phyloP scores from a whole-genome alignment of 1,139 yeast species.

The Magnusiomyces sp. region DNA sequence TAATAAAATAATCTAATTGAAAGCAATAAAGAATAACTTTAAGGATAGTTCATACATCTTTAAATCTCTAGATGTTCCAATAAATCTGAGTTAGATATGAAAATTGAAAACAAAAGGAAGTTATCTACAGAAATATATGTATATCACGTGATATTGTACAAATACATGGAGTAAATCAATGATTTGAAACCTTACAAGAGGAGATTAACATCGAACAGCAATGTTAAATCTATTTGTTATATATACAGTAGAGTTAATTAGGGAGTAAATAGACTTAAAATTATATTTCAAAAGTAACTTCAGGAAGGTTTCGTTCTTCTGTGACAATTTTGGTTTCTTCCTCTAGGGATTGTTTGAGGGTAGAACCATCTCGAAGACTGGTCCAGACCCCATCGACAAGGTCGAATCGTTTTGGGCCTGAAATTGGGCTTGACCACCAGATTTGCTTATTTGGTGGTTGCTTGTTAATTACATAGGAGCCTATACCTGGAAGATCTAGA shows the following conservation, averaged over 20 bases:
- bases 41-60: neutral
- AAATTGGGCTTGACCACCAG: conserved; percentile 84
- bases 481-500: conserved; percentile 53
- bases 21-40: neutral
- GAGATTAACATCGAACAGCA: neutral
- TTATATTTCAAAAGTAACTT: conserved; percentile 7
- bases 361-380: conserved; percentile 32
- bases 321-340: conserved; percentile 28
- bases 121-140: neutral
- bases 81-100: neutral
- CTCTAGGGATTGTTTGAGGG: conserved; percentile 32
- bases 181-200: neutral
- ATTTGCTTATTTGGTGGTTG: conserved; percentile 93
- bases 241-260: neutral
- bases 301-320: conserved; percentile 16
- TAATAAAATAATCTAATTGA: neutral
- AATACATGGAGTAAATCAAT: neutral
- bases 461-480: conserved; percentile 81
- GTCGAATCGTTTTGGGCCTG: conserved; percentile 74
- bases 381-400: conserved; percentile 33
- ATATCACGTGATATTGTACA: neutral
- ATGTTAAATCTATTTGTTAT: neutral
- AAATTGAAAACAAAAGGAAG: neutral
- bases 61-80: neutral
- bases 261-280: neutral